phyloP scores from a whole-genome alignment of 129 eudicot species.

The Lonicera japonica region DNA sequence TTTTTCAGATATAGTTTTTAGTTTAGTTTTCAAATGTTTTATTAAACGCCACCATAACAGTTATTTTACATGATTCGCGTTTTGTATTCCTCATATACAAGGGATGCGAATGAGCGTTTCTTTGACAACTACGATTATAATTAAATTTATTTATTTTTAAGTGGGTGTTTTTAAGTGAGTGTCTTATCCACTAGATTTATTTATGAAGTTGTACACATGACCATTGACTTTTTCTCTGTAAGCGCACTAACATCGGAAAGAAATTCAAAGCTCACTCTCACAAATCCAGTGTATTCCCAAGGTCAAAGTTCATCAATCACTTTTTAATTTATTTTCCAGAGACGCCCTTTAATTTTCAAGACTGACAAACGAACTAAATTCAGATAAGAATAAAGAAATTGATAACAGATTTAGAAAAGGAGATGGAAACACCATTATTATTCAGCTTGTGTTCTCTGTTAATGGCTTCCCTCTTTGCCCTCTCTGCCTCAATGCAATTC shows the following conservation, averaged over 20 bases:
- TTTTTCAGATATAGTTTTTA: no score
- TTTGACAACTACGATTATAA: no score
- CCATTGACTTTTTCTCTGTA: background rate
- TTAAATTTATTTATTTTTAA: no score
- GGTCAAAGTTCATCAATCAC: background rate
- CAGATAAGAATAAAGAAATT: background rate
- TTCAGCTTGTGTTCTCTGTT: conserved; percentile 17
- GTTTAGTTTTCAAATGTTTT: no score
- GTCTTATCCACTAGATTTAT: no score
- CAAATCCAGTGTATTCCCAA: no score
- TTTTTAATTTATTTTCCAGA: background rate
- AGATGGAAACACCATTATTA: conserved; percentile 12
- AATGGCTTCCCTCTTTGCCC: conserved; percentile 42
- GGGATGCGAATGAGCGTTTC: no score
- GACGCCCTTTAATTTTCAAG: background rate
- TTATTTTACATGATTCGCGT: no score
- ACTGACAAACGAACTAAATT: no score
- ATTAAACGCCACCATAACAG: no score
- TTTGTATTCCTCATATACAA: no score
- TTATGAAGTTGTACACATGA: background rate
- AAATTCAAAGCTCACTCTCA: background rate
- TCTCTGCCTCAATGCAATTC: conserved; percentile 33
- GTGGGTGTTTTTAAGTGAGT: no score
- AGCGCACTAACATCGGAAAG: background rate
- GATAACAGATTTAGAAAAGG: background rate